These are phyloP conservation scores for Heterobasidion parviporum DNA, from an alignment of 1,284 basidiomycete species.

Conservation along the genomic window DNA sequence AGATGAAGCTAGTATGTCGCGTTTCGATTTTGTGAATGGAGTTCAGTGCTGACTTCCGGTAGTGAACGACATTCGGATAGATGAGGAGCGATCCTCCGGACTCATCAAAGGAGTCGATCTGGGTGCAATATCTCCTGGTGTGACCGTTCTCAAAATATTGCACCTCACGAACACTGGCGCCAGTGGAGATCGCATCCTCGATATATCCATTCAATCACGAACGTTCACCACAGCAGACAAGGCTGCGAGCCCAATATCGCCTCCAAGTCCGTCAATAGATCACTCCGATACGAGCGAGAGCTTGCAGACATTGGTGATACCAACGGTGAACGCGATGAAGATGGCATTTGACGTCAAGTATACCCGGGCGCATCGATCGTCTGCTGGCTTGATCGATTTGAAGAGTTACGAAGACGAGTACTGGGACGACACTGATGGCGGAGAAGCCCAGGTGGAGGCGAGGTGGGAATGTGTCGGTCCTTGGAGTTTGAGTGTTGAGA, in stretches of 20 bases:
- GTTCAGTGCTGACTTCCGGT: background rate
- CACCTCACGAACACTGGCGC: slow-evolving; percentile 50
- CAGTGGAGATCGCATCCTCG: slow-evolving; percentile 58
- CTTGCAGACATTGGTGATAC: slow-evolving; percentile 53
- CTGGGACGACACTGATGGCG: slow-evolving; percentile 43
- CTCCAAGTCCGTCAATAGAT: slow-evolving; percentile 11
- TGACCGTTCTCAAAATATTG: slow-evolving; percentile 48
- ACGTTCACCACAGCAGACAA: slow-evolving; percentile 15
- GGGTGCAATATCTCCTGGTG: slow-evolving; percentile 53
- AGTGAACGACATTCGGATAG: slow-evolving; percentile 61
- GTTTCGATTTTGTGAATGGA: background rate
- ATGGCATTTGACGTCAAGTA: slow-evolving; percentile 44
- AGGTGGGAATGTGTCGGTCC: slow-evolving; percentile 44
- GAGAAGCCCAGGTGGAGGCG: slow-evolving; percentile 47
- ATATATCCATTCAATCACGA: slow-evolving; percentile 67
- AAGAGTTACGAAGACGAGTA: slow-evolving; percentile 44
- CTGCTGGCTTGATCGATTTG: slow-evolving; percentile 42
- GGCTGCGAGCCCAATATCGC: slow-evolving; percentile 15
- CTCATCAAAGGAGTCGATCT: slow-evolving; percentile 66
- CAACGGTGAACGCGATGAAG: slow-evolving; percentile 47
- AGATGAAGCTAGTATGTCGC: slow-evolving; percentile 59
- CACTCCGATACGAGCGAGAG: slow-evolving; percentile 46
- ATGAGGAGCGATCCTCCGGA: slow-evolving; percentile 53
- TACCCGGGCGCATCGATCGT: slow-evolving; percentile 21
- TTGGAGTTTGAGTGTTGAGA: slow-evolving; percentile 46